phyloP scores from a whole-genome alignment of 352 stramenopile genomes.

The Globisporangium polare region DNA sequence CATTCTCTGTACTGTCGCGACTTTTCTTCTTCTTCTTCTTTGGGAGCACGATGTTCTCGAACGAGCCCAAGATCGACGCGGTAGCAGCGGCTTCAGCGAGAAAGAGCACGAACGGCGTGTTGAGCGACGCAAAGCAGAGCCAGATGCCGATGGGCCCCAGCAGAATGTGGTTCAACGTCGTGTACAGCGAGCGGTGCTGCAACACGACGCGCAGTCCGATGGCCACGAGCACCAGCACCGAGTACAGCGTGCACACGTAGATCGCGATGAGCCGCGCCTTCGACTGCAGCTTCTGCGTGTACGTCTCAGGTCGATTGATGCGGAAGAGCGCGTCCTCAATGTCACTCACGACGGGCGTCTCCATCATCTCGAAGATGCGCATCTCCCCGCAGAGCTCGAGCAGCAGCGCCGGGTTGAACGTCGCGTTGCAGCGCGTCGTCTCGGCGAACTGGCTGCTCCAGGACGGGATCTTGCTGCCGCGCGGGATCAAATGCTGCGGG shows the following conservation, averaged over 20 bases:
- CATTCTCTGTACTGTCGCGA: conserved; percentile 4
- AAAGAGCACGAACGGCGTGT: conserved; percentile 78
- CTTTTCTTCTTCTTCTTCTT: conserved; percentile 14
- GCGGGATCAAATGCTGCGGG: conserved; percentile 25
- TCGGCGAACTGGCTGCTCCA: conserved; percentile 40
- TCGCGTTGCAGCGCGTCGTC: conserved; percentile 59
- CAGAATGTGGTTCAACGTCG: conserved; percentile 65
- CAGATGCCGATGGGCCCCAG: conserved; percentile 72
- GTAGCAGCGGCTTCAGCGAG: conserved; percentile 69
- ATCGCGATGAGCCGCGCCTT: conserved; percentile 47
- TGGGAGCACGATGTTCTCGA: conserved; percentile 55
- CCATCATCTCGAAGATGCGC: conserved; percentile 81
- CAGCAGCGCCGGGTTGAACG: conserved; percentile 69
- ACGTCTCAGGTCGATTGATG: conserved; percentile 63
- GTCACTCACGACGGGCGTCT: conserved; percentile 77
- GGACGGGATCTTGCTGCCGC: conserved; percentile 60
- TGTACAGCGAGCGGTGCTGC: conserved; percentile 66
- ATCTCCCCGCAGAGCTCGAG: conserved; percentile 84
- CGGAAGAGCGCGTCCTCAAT: conserved; percentile 77
- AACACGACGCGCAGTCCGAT: conserved; percentile 65
- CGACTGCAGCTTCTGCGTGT: conserved; percentile 73
- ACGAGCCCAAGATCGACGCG: conserved; percentile 69
- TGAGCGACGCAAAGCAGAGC: conserved; percentile 84
- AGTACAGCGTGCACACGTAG: conserved; percentile 70
- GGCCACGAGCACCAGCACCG: conserved; percentile 53